These are phyloP conservation scores for Fusarium duplospermum DNA, from an alignment of 2,329 filamentous ascomycete species.

Conservation along the genomic window DNA sequence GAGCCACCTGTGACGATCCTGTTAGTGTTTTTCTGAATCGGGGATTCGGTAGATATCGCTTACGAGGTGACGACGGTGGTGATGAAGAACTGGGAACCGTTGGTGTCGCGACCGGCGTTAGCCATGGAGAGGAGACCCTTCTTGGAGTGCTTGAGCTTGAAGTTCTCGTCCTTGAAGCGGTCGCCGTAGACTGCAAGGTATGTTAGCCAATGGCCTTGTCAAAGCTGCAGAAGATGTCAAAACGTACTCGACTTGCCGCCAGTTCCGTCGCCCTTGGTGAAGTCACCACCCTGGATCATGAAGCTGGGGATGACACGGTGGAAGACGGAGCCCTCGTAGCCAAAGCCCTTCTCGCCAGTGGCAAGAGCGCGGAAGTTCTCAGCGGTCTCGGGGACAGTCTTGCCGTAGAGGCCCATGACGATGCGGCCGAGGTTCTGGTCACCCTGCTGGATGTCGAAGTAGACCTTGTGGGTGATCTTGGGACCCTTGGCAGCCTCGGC, in stretches of 20 bases:
- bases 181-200: conserved; percentile 76
- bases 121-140: conserved; percentile 87
- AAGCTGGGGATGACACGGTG: conserved; percentile 92
- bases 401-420: conserved; percentile 86
- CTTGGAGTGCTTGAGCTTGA: conserved; percentile 93
- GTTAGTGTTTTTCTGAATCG: conserved; percentile 8
- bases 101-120: conserved; percentile 87
- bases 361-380: conserved; percentile 84
- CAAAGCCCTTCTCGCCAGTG: conserved; percentile 87
- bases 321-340: conserved; percentile 84
- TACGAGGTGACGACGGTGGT: conserved; percentile 83
- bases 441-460: conserved; percentile 84
- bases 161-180: conserved; percentile 91
- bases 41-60: conserved; percentile 44
- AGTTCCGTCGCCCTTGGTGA: conserved; percentile 84
- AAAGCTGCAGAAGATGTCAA: neutral
- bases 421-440: conserved; percentile 80
- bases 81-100: conserved; percentile 92
- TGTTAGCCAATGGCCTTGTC: conserved; percentile 33
- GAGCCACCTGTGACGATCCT: conserved; percentile 70
- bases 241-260: conserved; percentile 84
- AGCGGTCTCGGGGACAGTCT: conserved; percentile 81
- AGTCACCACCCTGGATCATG: conserved; percentile 94
- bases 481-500: conserved; percentile 84
- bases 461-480: conserved; percentile 96